These are phyloP conservation scores for Moringa oleifera DNA, from an alignment of 345 rosid species.

Conservation along the genomic window DNA sequence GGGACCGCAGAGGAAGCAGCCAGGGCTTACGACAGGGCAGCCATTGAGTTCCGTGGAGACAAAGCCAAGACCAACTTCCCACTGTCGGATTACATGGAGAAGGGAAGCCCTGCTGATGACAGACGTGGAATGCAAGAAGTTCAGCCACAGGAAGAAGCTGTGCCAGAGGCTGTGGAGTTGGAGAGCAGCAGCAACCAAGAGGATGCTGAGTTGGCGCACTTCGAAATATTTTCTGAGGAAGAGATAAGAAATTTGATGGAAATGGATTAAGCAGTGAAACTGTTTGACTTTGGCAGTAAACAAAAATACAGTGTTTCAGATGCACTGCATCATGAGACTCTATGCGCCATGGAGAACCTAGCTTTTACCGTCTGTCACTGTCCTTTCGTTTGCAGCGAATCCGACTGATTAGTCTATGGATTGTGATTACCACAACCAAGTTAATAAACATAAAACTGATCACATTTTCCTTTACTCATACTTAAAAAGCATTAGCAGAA, in stretches of 20 bases:
- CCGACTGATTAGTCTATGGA: too few relatives aligned
- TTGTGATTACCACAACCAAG: too few relatives aligned
- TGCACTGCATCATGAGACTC: too few relatives aligned
- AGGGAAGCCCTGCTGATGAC: not conserved
- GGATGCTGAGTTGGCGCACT: not conserved
- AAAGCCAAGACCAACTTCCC: conserved; percentile 36
- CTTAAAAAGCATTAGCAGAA: too few relatives aligned
- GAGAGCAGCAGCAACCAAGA: not conserved
- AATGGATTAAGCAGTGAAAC: not conserved
- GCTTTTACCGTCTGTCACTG: too few relatives aligned
- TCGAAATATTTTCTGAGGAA: not conserved
- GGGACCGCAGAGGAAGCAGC: conserved; percentile 31
- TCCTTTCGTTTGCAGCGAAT: too few relatives aligned
- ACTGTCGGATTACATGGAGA: conserved; percentile 10
- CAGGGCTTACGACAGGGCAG: conserved; percentile 30
- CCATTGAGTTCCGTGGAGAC: conserved; percentile 27
- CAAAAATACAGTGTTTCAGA: too few relatives aligned
- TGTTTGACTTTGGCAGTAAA: too few relatives aligned
- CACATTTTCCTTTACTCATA: too few relatives aligned
- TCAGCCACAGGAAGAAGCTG: not conserved
- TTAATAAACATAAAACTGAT: too few relatives aligned
- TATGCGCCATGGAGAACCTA: too few relatives aligned
- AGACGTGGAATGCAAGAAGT: too few relatives aligned
- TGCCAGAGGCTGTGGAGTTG: not conserved
- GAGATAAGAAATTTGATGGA: not conserved